phyloP scores from a whole-genome alignment of 768 basidiomycete species.

The Roridomyces roridus region DNA sequence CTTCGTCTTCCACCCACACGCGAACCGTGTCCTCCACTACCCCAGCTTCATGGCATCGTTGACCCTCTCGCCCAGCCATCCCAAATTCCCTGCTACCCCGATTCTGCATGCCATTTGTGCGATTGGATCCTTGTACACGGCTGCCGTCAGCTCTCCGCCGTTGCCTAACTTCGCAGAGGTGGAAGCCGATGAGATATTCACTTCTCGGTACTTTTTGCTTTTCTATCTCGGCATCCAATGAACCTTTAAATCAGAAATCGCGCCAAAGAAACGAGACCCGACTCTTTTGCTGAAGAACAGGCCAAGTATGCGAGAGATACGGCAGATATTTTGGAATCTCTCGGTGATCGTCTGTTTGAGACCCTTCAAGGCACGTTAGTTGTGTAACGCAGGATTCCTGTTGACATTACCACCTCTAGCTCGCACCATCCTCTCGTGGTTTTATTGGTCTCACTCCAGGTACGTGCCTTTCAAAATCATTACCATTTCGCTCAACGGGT shows the following conservation, averaged over 20 bases:
- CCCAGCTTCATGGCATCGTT: slow-evolving; percentile 70
- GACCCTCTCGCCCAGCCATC: slow-evolving; percentile 67
- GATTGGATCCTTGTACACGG: slow-evolving; percentile 76
- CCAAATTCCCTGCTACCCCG: slow-evolving; percentile 73
- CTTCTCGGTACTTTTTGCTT: slow-evolving; percentile 28
- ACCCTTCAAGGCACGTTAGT: slow-evolving; percentile 62
- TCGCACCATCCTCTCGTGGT: slow-evolving; percentile 69
- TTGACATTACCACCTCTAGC: slow-evolving; percentile 43
- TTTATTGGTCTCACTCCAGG: slow-evolving; percentile 78
- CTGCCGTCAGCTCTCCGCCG: slow-evolving; percentile 64
- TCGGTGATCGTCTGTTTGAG: slow-evolving; percentile 63
- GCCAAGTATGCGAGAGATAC: slow-evolving; percentile 59
- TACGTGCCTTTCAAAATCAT: slow-evolving; percentile 32
- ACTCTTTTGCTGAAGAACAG: slow-evolving; percentile 72
- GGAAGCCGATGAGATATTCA: slow-evolving; percentile 60
- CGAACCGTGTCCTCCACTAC: slow-evolving; percentile 71
- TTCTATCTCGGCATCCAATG: too few species aligned
- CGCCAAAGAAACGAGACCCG: slow-evolving; percentile 50
- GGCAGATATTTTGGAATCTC: slow-evolving; percentile 50
- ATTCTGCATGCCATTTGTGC: slow-evolving; percentile 90
- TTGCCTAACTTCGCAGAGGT: slow-evolving; percentile 55
- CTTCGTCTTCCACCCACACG: slow-evolving; percentile 79
- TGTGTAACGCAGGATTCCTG: background rate
- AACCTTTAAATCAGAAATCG: slow-evolving; percentile 36
- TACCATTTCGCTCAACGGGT: slow-evolving; percentile 16